These are phyloP conservation scores for Speleostelium caveatum DNA, from an alignment of 78 protist species.

Conservation along the genomic window DNA sequence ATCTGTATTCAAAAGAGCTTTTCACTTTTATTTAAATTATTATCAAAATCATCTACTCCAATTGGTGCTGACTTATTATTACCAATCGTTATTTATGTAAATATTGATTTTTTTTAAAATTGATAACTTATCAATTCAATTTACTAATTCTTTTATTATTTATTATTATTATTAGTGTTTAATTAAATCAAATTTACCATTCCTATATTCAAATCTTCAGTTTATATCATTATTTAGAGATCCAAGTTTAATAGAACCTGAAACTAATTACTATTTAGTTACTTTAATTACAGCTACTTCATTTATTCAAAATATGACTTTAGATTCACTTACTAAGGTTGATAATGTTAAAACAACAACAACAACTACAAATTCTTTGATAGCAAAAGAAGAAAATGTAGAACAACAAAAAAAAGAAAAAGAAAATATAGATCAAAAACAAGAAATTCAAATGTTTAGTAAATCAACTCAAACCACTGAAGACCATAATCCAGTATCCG, in stretches of 20 bases:
- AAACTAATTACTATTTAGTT: slow-evolving; percentile 57
- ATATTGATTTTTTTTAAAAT: not conserved
- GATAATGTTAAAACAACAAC: not conserved
- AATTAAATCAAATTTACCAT: slow-evolving; percentile 78
- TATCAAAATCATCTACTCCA: slow-evolving; percentile 25
- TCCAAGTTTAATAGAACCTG: slow-evolving; percentile 75
- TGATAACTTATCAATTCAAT: not conserved
- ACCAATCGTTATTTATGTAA: slow-evolving; percentile 68
- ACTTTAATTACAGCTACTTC: slow-evolving; percentile 71
- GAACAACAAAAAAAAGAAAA: not conserved
- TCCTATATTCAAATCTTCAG: slow-evolving; percentile 51
- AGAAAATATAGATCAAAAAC: not conserved
- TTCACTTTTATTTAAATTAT: slow-evolving; percentile 13
- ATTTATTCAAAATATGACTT: slow-evolving; percentile 69
- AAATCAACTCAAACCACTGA: not conserved
- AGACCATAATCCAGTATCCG: not conserved
- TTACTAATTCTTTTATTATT: not conserved
- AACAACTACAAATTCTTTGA: not conserved
- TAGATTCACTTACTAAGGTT: slow-evolving; percentile 45
- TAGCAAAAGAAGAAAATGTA: no score
- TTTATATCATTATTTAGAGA: slow-evolving; percentile 73
- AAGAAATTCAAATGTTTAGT: not conserved
- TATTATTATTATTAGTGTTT: slow-evolving; percentile 19
- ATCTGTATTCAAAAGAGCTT: slow-evolving; percentile 43
- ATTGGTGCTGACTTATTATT: slow-evolving; percentile 74